Base-by-base conservation (phyloP, 139 green algal genomes). In the Chlorella vulgaris region DNA sequence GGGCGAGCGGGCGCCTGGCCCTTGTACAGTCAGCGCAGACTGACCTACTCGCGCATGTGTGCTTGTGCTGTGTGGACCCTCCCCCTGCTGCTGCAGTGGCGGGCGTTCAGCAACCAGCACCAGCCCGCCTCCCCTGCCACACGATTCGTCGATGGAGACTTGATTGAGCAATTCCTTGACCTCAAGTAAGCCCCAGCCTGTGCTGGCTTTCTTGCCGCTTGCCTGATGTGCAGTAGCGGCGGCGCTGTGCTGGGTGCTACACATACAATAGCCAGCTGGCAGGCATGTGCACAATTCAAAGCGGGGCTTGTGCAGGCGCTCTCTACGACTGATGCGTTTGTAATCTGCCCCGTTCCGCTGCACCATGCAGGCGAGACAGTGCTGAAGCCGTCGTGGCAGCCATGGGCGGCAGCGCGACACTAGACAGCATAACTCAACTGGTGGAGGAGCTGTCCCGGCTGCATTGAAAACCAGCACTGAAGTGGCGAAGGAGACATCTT, bases 151-250 rank as follows among this genome's bases (percentile, higher is more conserved):
- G 96, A 99, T 68, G 96, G 96, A 0, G 96, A 99, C 82, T 83
- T 99, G 6, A 90, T 99, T 2, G 96, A 99, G 89, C 53, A 87
- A 35, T 97, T 98, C 75, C 78, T 98, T 42, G 96, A 99, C 81
- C 86, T 99, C 35, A 73, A 53, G 65, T 68, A 33, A 39, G 80
- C 31, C 15, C 7, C 66, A 2, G 1, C 22, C 35, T 73, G 2
- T 2, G 18, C 66, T 31, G 66, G 7, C 7, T 53, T 42, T 7
- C 26, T 42, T 31, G 21, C 6, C 50, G 29, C 4, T 47, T 40
- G 39, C 26, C 28, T 76, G 40, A n/a, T 7, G 10, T 40, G 40
- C 28, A 21, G 15, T 19, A n/a, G 4, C 1, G 5, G 26, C 19
- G 33, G 28, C 5, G 38, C 15, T 51, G 29, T 74, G 67, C 38